Evolutionary conservation across 2,329 filamentous ascomycete genomes (phyloP).

Genomic region (Sporothrix mexicana): DNA sequence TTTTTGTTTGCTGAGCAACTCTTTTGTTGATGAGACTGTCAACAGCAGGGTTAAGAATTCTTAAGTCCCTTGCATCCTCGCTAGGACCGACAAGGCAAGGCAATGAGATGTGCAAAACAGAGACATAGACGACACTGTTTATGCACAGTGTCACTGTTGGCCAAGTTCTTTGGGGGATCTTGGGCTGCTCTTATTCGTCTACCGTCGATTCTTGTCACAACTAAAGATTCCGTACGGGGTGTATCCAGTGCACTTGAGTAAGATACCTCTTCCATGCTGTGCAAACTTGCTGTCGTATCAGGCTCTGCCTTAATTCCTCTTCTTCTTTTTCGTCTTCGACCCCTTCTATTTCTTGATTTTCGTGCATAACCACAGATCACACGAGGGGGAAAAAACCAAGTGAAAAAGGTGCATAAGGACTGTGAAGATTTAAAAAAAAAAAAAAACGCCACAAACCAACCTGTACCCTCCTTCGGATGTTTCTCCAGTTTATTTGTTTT

Average conservation of each 20-base stretch:
- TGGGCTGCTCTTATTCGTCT: no score
- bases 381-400: not conserved
- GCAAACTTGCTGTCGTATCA: not conserved
- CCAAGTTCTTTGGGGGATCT: no score
- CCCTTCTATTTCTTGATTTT: not conserved
- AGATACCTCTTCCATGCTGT: no score
- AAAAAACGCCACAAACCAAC: constrained; percentile 2
- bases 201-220: no score
- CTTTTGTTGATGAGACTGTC: not conserved
- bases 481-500: not conserved
- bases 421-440: not conserved
- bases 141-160: not conserved
- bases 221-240: no score
- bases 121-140: no score
- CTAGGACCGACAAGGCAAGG: constrained; percentile 29
- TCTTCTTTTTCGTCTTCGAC: not conserved
- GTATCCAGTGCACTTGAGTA: no score
- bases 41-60: not conserved
- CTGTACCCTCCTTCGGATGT: not conserved
- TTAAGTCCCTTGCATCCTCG: constrained; percentile 28
- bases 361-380: not conserved
- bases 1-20: not conserved
- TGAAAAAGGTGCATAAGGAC: not conserved
- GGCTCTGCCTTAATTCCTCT: not conserved
- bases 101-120: not conserved